These are phyloP conservation scores for Epichloe elymi DNA, from an alignment of 2,329 filamentous ascomycete genomes.

Conservation along the genomic window DNA sequence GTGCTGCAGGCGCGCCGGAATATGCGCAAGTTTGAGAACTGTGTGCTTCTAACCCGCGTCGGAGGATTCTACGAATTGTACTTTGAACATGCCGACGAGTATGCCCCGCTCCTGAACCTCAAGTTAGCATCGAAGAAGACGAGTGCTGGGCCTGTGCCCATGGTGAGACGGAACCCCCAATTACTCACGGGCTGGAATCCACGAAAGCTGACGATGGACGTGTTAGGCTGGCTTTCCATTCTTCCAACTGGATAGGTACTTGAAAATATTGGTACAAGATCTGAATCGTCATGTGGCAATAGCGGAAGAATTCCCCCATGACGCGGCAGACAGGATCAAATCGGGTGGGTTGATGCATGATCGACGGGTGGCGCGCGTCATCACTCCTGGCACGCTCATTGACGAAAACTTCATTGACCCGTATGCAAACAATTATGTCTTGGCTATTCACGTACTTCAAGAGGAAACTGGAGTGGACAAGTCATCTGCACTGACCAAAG, in stretches of 20 bases:
- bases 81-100: conserved; percentile 87
- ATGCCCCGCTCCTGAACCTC: conserved; percentile 72
- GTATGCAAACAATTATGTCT: conserved; percentile 82
- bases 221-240: conserved; percentile 77
- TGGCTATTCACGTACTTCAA: conserved; percentile 54
- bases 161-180: conserved; percentile 42
- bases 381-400: conserved; percentile 90
- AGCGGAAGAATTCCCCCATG: conserved; percentile 80
- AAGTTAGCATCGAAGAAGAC: conserved; percentile 76
- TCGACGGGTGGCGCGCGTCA: conserved; percentile 69
- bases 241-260: conserved; percentile 80
- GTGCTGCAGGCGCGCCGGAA: conserved; percentile 76
- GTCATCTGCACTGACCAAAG: not conserved
- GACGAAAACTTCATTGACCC: conserved; percentile 97
- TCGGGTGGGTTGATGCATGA: conserved; percentile 72
- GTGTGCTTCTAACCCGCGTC: conserved; percentile 80
- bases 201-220: not conserved
- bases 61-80: conserved; percentile 97
- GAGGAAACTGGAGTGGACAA: not conserved
- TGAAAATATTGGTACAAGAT: conserved; percentile 88
- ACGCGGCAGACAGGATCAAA: conserved; percentile 54
- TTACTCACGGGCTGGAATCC: not conserved
- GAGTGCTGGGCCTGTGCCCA: conserved; percentile 65
- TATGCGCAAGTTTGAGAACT: conserved; percentile 83
- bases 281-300: conserved; percentile 84